These are phyloP conservation scores for Porcisia hertigi DNA, from an alignment of 208 protist genomes.

Conservation along the genomic window DNA sequence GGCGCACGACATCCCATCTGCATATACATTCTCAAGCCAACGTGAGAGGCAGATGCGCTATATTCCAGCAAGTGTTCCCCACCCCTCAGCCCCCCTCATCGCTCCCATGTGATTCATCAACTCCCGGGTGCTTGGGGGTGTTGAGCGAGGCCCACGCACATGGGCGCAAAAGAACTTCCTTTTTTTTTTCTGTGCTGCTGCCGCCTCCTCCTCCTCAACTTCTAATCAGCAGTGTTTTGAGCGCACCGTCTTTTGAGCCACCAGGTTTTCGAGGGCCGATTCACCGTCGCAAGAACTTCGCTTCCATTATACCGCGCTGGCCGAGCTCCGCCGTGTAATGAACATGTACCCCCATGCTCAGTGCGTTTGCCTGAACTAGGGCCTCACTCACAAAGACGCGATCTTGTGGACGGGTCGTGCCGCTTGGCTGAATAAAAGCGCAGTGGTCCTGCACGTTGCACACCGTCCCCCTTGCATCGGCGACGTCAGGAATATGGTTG, in stretches of 20 bases:
- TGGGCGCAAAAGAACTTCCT: too few species aligned
- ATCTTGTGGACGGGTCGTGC: conserved; percentile 43
- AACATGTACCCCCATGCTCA: conserved; percentile 26
- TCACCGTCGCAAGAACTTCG: conserved; percentile 13
- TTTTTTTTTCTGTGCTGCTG: too few species aligned
- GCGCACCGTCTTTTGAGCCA: background rate
- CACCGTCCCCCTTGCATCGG: conserved; percentile 51
- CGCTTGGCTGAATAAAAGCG: conserved; percentile 65
- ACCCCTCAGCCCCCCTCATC: background rate
- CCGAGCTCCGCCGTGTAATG: conserved; percentile 27
- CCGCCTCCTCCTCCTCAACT: too few species aligned
- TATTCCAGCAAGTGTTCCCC: background rate
- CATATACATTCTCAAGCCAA: background rate
- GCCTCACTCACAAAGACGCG: conserved; percentile 42
- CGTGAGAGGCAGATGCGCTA: background rate
- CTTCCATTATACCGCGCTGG: conserved; percentile 23
- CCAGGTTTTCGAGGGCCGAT: background rate
- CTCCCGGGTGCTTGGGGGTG: too few species aligned
- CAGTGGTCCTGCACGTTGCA: conserved; percentile 51
- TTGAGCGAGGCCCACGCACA: too few species aligned
- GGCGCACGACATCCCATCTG: background rate
- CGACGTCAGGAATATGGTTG: conserved; percentile 45
- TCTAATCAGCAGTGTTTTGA: background rate
- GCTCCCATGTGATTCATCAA: background rate
- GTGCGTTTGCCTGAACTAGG: conserved; percentile 11